Evolutionary conservation across 495 filamentous ascomycete species (phyloP).

Genomic region (Aspergillus conjunctus): DNA sequence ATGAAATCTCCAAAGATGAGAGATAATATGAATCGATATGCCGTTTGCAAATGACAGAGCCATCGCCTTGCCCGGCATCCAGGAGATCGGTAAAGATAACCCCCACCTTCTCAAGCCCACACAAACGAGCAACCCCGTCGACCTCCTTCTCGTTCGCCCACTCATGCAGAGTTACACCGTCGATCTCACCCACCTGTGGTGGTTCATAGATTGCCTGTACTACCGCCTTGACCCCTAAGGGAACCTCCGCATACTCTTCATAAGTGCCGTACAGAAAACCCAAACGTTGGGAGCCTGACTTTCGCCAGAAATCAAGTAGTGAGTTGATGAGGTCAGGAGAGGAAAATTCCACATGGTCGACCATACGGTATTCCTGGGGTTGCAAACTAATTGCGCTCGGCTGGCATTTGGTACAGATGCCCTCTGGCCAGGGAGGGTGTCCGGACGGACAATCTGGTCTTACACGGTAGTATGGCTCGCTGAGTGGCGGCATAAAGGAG

Average conservation of each 20-base stretch:
- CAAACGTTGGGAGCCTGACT: slow-evolving; percentile 74
- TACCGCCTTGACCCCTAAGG: slow-evolving; percentile 91
- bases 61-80: slow-evolving; percentile 77
- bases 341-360: slow-evolving; percentile 97
- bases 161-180: slow-evolving; percentile 82
- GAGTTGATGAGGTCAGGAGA: slow-evolving; percentile 78
- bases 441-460: slow-evolving; percentile 87
- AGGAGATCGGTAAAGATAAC: slow-evolving; percentile 95
- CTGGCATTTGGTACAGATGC: slow-evolving; percentile 99
- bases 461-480: slow-evolving; percentile 91
- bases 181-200: slow-evolving; percentile 86
- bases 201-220: slow-evolving; percentile 98
- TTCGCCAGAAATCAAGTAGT: slow-evolving; percentile 88
- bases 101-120: slow-evolving; percentile 86
- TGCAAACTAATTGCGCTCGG: slow-evolving; percentile 96
- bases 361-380: slow-evolving; percentile 93
- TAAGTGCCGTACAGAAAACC: slow-evolving; percentile 93
- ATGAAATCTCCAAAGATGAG: slow-evolving; percentile 87
- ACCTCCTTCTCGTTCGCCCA: slow-evolving; percentile 88
- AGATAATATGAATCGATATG: slow-evolving; percentile 95
- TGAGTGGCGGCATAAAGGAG: slow-evolving; percentile 95
- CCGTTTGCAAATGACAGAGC: slow-evolving; percentile 88
- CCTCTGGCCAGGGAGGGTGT: slow-evolving; percentile 90
- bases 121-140: slow-evolving; percentile 77
- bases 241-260: slow-evolving; percentile 88